Conservation (phyloP, 306 rosid species). For the Erythrophleum fordii region DNA sequence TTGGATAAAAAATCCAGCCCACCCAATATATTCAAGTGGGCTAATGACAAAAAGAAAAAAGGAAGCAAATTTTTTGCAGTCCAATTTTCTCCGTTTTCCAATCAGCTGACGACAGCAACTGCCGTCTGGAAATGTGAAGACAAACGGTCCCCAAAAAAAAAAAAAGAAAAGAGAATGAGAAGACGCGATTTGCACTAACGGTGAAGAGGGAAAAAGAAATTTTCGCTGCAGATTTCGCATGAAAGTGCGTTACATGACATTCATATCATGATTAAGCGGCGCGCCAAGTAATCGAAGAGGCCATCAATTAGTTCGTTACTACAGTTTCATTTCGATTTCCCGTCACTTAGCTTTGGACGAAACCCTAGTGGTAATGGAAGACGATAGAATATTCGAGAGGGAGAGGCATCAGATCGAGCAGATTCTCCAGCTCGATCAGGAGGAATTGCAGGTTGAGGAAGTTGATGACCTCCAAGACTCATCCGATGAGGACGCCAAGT, state of each 20-base stretch:
- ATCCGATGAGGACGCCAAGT: constrained; percentile 56
- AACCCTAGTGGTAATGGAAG: constrained; percentile 52
- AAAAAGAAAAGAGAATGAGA: not conserved
- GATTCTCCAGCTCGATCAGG: constrained; percentile 87
- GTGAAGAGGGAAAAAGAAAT: not conserved
- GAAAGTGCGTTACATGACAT: not conserved
- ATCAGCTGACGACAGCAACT: not conserved
- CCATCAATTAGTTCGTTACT: not conserved
- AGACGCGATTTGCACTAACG: not conserved
- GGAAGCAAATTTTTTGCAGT: not conserved
- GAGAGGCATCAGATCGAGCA: constrained; percentile 90
- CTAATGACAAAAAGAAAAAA: not conserved
- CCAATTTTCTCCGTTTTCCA: not conserved
- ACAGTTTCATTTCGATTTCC: not conserved
- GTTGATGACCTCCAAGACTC: constrained; percentile 64
- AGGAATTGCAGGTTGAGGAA: constrained; percentile 81
- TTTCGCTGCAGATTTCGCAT: not conserved
- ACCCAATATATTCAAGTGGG: not conserved
- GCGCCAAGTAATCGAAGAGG: not conserved
- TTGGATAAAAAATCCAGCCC: not conserved
- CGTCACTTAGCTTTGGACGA: not conserved
- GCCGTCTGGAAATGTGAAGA: not conserved
- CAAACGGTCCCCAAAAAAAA: not conserved
- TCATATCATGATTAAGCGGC: not conserved
- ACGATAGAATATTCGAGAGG: constrained; percentile 59